Conservation (phyloP, 352 stramenopile genomes). For the Globisporangium camurandrum region DNA sequence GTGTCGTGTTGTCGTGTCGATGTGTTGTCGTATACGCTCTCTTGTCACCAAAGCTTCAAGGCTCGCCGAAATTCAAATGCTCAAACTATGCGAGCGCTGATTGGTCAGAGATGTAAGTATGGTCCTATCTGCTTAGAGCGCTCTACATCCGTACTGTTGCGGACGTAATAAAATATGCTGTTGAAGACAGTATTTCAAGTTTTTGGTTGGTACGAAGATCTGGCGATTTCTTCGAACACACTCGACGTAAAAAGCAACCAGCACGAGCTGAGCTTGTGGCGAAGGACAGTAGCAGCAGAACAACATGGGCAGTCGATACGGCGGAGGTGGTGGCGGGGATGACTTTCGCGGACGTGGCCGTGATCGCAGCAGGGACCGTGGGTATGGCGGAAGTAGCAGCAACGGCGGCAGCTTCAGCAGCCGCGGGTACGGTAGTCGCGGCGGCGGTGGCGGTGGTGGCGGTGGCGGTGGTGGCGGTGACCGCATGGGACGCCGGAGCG, state of each 20-base stretch:
- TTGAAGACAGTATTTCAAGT: too few species aligned
- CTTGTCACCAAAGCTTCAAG: background rate
- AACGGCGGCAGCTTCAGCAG: conserved; percentile 53
- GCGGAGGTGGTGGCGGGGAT: conserved; percentile 39
- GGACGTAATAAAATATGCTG: too few species aligned
- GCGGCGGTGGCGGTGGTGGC: conserved; percentile 32
- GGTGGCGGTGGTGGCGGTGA: conserved; percentile 48
- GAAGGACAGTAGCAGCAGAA: too few species aligned
- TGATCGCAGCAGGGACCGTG: conserved; percentile 36
- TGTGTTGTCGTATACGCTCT: background rate
- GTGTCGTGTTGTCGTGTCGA: background rate
- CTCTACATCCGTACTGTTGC: too few species aligned
- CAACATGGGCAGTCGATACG: conserved; percentile 63
- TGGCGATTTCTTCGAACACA: too few species aligned
- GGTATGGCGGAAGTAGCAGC: conserved; percentile 47
- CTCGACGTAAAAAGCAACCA: conserved; percentile 2
- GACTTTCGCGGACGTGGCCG: conserved; percentile 65
- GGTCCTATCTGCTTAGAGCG: too few species aligned
- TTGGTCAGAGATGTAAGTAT: too few species aligned
- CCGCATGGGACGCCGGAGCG: conserved; percentile 28
- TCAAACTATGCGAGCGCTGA: too few species aligned
- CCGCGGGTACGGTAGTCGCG: too few species aligned
- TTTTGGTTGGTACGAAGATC: too few species aligned
- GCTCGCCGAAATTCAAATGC: background rate
- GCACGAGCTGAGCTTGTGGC: too few species aligned